These are phyloP conservation scores for Ceratocystiopsis brevicomis DNA, from an alignment of 2,329 filamentous ascomycete genomes.

Conservation along the genomic window DNA sequence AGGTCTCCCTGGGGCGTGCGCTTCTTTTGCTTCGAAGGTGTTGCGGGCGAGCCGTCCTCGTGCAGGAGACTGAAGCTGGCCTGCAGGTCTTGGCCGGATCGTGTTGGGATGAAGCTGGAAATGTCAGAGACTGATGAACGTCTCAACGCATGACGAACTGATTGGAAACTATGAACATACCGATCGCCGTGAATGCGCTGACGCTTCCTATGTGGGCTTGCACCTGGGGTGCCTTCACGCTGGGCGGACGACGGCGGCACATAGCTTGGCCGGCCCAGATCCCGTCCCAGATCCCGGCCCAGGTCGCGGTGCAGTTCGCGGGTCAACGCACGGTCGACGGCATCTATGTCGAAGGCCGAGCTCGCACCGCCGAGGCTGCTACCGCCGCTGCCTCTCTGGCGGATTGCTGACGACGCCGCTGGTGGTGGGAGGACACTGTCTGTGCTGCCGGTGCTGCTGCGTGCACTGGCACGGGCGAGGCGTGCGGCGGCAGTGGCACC, in stretches of 20 bases:
- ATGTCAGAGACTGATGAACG: neutral
- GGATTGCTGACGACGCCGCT: conserved; percentile 1
- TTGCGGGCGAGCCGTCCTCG: conserved; percentile 83
- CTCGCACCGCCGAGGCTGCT: conserved; percentile 11
- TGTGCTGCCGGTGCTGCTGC: conserved; percentile 2
- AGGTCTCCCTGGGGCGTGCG: conserved; percentile 75
- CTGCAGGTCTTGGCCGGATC: conserved; percentile 80
- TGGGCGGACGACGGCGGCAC: conserved; percentile 15
- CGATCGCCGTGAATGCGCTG: conserved; percentile 42
- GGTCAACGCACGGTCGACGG: conserved; percentile 30
- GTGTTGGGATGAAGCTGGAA: conserved; percentile 78
- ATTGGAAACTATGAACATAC: conserved; percentile 21
- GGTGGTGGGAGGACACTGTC: neutral
- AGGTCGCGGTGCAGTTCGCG: conserved; percentile 21
- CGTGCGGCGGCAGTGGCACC: neutral
- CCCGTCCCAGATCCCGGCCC: conserved; percentile 25
- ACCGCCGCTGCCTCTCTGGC: neutral
- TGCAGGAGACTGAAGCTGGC: conserved; percentile 84
- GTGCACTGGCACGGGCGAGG: neutral
- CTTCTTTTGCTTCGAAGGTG: conserved; percentile 69
- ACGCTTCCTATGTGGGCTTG: conserved; percentile 38
- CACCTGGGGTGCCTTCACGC: conserved; percentile 31
- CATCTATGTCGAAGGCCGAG: conserved; percentile 28
- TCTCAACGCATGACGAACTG: too few species aligned
- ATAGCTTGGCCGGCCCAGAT: conserved; percentile 20